Percentiles rank a stretch among this genome's conserved stretches.
These are phyloP conservation scores for Meira miltonrushii DNA, from an alignment of 1,284 basidiomycete species.

Conservation along the genomic window DNA sequence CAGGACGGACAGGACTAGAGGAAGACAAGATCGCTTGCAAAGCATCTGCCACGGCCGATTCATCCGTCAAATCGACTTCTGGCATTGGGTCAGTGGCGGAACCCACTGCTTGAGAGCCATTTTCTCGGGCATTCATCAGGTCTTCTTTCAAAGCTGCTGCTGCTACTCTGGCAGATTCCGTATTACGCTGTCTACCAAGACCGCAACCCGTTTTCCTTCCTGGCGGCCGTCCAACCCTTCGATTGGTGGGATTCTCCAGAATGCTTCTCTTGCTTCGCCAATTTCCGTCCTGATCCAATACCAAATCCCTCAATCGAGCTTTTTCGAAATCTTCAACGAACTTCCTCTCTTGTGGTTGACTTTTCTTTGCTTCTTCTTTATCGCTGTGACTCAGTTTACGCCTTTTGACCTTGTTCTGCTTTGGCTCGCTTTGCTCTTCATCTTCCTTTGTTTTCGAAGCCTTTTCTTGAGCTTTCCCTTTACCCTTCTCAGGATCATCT, in stretches of 20 bases:
- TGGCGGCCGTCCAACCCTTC: conserved; percentile 28
- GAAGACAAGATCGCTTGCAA: conserved; percentile 20
- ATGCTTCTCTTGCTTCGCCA: conserved; percentile 35
- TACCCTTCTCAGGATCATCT: neutral
- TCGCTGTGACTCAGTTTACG: neutral
- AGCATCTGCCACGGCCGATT: conserved; percentile 5
- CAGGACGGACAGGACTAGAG: conserved; percentile 29
- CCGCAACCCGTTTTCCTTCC: conserved; percentile 19
- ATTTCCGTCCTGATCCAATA: conserved; percentile 29
- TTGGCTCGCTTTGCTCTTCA: neutral
- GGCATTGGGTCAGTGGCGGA: conserved; percentile 1
- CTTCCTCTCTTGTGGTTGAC: conserved; percentile 7
- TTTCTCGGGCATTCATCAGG: neutral
- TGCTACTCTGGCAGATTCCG: conserved; percentile 3
- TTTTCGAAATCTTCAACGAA: conserved; percentile 20
- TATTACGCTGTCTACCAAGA: conserved; percentile 6
- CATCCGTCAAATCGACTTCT: conserved; percentile 8
- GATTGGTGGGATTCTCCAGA: conserved; percentile 30
- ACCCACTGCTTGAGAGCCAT: neutral
- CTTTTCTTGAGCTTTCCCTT: no score
- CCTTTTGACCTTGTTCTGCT: no score
- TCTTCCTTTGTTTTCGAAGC: neutral
- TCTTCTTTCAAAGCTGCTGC: neutral
- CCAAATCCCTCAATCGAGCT: conserved; percentile 13
- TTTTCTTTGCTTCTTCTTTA: neutral